phyloP scores from a whole-genome alignment of 768 basidiomycete genomes.

The Arthromyces matolae region DNA sequence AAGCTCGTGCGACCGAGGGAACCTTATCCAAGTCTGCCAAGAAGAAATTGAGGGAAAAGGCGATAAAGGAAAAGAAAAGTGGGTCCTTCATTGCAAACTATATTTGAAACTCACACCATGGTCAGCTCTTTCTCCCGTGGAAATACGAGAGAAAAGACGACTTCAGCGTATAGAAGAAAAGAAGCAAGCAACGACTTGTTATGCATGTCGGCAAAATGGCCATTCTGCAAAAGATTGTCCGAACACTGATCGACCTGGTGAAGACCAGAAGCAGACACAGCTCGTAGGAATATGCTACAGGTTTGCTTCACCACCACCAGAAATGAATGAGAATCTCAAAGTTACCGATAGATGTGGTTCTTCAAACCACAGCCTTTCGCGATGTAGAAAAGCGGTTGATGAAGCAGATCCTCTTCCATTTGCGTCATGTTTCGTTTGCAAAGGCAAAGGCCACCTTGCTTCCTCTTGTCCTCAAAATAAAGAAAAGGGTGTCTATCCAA shows the following conservation, averaged over 20 bases:
- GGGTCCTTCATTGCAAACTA: constrained; percentile 17
- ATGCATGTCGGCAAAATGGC: constrained; percentile 80
- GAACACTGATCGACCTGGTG: constrained; percentile 26
- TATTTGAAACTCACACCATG: constrained; percentile 2
- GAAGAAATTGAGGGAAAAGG: constrained; percentile 30
- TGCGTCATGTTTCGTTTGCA: constrained; percentile 91
- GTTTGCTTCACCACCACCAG: constrained; percentile 33
- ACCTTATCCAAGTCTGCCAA: constrained; percentile 24
- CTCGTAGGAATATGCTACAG: constrained; percentile 67
- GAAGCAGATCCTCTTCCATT: constrained; percentile 71
- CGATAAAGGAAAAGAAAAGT: constrained; percentile 26
- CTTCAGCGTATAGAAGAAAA: constrained; percentile 60
- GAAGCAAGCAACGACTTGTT: constrained; percentile 63
- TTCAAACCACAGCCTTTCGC: constrained; percentile 69
- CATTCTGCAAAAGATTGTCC: constrained; percentile 85
- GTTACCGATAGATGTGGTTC: constrained; percentile 64
- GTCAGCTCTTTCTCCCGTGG: constrained; percentile 30
- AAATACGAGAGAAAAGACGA: constrained; percentile 65
- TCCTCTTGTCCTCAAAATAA: constrained; percentile 79
- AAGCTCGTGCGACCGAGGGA: constrained; percentile 17
- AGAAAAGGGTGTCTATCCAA: constrained; percentile 80
- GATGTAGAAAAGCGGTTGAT: constrained; percentile 65
- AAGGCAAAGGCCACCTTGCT: constrained; percentile 79
- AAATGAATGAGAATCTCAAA: not conserved
- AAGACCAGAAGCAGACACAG: constrained; percentile 13